Evolutionary conservation across 1,284 basidiomycete species (phyloP), one percentile per base, ranked within the genome.

Genomic region (Phenoliferia sp.): DNA sequence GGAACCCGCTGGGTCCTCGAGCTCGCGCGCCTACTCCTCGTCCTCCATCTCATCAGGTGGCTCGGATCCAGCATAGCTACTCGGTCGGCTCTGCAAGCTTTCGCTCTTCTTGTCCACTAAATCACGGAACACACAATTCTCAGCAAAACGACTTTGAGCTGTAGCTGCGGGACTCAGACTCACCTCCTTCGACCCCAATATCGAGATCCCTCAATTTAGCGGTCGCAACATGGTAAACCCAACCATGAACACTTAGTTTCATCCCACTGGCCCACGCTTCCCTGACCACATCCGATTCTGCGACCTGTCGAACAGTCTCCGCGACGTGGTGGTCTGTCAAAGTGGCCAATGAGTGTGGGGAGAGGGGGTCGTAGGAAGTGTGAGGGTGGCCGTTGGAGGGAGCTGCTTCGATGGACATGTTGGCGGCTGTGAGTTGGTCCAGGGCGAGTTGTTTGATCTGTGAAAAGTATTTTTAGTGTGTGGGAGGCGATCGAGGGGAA

Each of bases 281-380:
- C 73, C 80, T 77, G 61, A 97, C 84, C 3, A 87, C 84, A 48
- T 85, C 81, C 29, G 86, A 83, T 64, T 84, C 80, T 68, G 84
- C 84, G 32, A 96, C 81, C 77, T 90, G 89, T 68, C 84, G 81
- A 26, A 97, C 90, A 66, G 90, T 89, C 65, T 78, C 77, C 74
- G 85, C 86, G 72, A 96, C 89, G 76, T 92, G 94, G 78, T 85
- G 88, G 74, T 87, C 84, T 31, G 84, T 86, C 71, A 94, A 78
- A 5, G 78, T 73, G 5, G 84, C 79, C 48, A 86, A 79, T 34
- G 63, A 57, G 50, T 60, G 59, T 1, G 58, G n/a, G 26, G 64
- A 62, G 63, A 69, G 65, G 4, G 67, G 67, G 55, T 69, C 89
- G 69, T 36, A 56, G 34, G 34, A 17, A 29, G 54, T 26, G 54